Evolutionary conservation across 2,329 filamentous ascomycete species (phyloP), one percentile per base, ranked within the genome.

Genomic region (Immersiporthe knoxdaviesiana): DNA sequence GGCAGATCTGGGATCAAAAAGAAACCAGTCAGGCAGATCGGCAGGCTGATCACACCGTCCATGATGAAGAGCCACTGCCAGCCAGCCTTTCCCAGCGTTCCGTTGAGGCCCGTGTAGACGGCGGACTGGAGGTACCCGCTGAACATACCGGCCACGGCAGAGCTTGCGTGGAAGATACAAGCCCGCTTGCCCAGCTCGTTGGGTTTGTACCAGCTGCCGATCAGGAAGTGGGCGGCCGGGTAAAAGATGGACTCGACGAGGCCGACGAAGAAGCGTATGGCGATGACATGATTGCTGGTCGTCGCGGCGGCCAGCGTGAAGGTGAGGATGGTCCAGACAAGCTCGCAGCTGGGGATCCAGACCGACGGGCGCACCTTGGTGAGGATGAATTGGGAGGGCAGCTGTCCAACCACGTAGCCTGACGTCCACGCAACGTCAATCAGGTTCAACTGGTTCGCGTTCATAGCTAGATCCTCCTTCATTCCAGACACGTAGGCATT

Each of bases 381-480:
- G 70, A 80, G 78, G 67, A 81, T 77, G 60, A 82, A 71, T 35
- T 80, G 81, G 2, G 77, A 79, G 3, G 80, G 79, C 52, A 79
- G 77, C 47, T 82, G 78, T 0, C 80, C 79, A 77, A 90, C 80
- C 0, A 88, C 84, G 71, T 90, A 90, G 10, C 88, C 88, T 0
- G 87, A 82, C 0, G 86, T 89, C 81, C 88, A 90, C 32, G 82
- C 83, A 0, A 86, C 84, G 61, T 76, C 77, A 66, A 81, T 77
- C 69, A 87, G 84, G 65, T 88, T 88, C 37, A 88, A 78, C 68
- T 89, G 78, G 69, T 88, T 88, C 1, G 81, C 80, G 64, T 85
- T 82, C 24, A 89, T 76, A 0, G 78, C 75, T 0, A 88, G 76
- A 65, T 87, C 85, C 72, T 87, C 84, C 74, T 87, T 83, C 84